Conservation (phyloP, 148 eudicot genomes). For the Rhododendron williamsianum region DNA sequence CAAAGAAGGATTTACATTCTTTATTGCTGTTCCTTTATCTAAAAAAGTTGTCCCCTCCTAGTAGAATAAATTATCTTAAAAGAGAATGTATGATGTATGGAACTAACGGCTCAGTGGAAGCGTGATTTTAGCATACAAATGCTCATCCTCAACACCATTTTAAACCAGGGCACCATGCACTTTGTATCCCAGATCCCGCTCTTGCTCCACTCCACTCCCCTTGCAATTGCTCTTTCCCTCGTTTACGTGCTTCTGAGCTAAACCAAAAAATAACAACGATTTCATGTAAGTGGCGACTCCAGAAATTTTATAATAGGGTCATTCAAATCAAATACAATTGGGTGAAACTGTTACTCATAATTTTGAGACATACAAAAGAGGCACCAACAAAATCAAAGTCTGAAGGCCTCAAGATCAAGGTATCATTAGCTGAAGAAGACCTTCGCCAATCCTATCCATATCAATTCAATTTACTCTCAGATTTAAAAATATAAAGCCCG, state of each 20-base stretch:
- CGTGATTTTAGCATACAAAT: not conserved
- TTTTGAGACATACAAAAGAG: not conserved
- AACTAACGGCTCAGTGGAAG: not conserved
- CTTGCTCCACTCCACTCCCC: not conserved
- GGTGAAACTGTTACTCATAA: not conserved
- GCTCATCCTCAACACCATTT: not conserved
- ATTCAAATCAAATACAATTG: not conserved
- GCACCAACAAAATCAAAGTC: not conserved
- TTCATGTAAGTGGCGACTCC: not conserved
- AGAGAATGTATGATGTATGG: not conserved
- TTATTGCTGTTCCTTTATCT: not conserved
- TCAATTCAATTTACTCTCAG: not conserved
- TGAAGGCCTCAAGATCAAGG: not conserved
- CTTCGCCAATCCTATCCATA: not conserved
- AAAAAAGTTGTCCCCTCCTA: not conserved
- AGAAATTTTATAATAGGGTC: not conserved
- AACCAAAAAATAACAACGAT: not conserved
- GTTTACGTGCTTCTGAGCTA: not conserved
- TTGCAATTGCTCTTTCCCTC: not conserved
- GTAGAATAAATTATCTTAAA: not conserved
- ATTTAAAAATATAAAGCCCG: not conserved
- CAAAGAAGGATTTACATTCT: not conserved
- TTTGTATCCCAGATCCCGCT: not conserved
- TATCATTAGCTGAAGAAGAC: not conserved
- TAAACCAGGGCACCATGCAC: not conserved